Conservation (phyloP, 306 rosid species). For the Cucurbita moschata region DNA sequence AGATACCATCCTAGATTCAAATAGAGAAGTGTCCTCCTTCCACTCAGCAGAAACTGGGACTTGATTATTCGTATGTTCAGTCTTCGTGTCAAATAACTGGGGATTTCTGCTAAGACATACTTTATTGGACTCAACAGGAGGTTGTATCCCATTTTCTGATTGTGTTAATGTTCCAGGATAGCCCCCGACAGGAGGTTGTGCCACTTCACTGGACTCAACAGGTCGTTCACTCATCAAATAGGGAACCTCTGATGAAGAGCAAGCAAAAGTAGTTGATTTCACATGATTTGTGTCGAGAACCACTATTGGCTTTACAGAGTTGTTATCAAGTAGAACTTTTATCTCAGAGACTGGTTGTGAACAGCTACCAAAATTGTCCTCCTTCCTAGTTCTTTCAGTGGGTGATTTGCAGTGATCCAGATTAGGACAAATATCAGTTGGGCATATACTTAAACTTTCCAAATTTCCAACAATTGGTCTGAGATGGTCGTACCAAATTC, state of each 20-base stretch:
- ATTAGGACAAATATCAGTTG: slow-evolving; percentile 23
- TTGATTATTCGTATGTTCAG: slow-evolving; percentile 3
- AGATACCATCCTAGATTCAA: slow-evolving; percentile 12
- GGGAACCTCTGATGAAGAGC: slow-evolving; percentile 27
- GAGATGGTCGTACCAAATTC: slow-evolving; percentile 28
- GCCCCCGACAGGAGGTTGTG: slow-evolving; percentile 36
- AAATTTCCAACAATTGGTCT: slow-evolving; percentile 41
- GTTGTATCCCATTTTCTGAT: slow-evolving; percentile 23
- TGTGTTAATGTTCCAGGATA: slow-evolving; percentile 37
- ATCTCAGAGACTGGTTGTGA: slow-evolving; percentile 16
- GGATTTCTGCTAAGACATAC: slow-evolving; percentile 9
- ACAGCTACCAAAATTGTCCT: slow-evolving; percentile 25
- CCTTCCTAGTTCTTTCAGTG: slow-evolving; percentile 21
- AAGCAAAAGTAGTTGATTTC: slow-evolving; percentile 18
- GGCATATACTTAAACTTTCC: slow-evolving; percentile 23
- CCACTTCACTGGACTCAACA: slow-evolving; percentile 35
- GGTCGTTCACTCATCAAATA: slow-evolving; percentile 19
- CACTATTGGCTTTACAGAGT: slow-evolving; percentile 17
- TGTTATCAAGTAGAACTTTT: slow-evolving; percentile 31
- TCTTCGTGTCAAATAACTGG: slow-evolving; percentile 16
- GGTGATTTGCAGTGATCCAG: slow-evolving; percentile 24
- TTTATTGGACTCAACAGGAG: slow-evolving; percentile 6
- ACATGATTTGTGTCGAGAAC: slow-evolving; percentile 13
- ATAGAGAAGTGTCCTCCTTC: slow-evolving; percentile 9
- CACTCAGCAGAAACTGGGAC: slow-evolving; percentile 15